Percentiles rank a stretch among this genome's conserved stretches.
phyloP scores from a whole-genome alignment of 768 basidiomycete species.

The Boletales sp. region DNA sequence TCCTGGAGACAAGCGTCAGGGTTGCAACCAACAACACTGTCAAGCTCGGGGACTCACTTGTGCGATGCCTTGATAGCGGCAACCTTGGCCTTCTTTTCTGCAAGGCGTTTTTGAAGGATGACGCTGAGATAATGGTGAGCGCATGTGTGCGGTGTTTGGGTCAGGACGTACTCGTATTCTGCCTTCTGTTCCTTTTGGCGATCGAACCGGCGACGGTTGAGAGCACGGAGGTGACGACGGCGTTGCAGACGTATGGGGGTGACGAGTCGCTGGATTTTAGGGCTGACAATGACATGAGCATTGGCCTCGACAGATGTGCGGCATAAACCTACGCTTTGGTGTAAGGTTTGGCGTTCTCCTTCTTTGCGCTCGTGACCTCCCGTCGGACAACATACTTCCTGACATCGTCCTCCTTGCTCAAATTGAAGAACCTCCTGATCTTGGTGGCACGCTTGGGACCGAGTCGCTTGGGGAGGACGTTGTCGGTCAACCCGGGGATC shows the following conservation, averaged over 20 bases:
- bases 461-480: constrained; percentile 88
- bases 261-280: constrained; percentile 96
- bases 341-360: constrained; percentile 87
- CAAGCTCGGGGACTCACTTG: constrained; percentile 41
- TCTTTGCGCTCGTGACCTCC: constrained; percentile 88
- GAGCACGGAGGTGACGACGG: constrained; percentile 85
- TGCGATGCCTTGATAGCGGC: constrained; percentile 86
- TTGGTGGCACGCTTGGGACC: constrained; percentile 98
- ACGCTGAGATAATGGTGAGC: constrained; percentile 35
- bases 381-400: constrained; percentile 94
- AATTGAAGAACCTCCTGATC: constrained; percentile 97
- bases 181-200: constrained; percentile 92
- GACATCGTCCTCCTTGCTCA: constrained; percentile 97
- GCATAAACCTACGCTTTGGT: constrained; percentile 84
- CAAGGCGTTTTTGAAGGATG: constrained; percentile 82
- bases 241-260: constrained; percentile 95
- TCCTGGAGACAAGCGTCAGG: constrained; percentile 8
- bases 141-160: not conserved
- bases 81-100: constrained; percentile 90
- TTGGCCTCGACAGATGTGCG: not conserved
- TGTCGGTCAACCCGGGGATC: constrained; percentile 89
- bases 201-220: constrained; percentile 86
- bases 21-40: too few species aligned
- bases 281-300: constrained; percentile 43
- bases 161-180: constrained; percentile 76